Percentiles rank a stretch among this genome's conserved stretches.
phyloP scores from a whole-genome alignment of 1,284 basidiomycete species.

The Clitocybe nebularis region DNA sequence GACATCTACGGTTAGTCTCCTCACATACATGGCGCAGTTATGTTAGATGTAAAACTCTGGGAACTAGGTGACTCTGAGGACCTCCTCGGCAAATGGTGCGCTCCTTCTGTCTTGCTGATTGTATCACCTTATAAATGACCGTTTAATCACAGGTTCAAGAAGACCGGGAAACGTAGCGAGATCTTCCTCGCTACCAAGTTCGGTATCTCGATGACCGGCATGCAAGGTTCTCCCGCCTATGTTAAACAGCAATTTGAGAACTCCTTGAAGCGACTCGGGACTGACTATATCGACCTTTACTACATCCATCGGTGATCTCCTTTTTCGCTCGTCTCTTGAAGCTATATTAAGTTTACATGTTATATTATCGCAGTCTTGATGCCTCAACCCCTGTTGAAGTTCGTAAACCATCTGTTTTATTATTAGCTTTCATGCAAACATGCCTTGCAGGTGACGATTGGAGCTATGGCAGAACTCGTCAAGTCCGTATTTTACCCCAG shows the following conservation, averaged over 20 bases:
- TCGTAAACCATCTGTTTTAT: constrained; percentile 5
- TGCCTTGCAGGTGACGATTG: constrained; percentile 33
- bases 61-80: constrained; percentile 37
- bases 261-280: constrained; percentile 35
- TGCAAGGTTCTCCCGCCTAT: constrained; percentile 32
- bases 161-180: constrained; percentile 39
- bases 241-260: constrained; percentile 23
- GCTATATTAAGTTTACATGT: no score
- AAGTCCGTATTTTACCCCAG: constrained; percentile 31
- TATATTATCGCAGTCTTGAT: constrained; percentile 43
- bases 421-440: neutral
- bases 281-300: constrained; percentile 43
- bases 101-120: constrained; percentile 2
- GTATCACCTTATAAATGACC: neutral
- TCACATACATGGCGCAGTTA: no score
- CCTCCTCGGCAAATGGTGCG: constrained; percentile 36
- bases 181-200: constrained; percentile 54
- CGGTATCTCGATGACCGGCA: constrained; percentile 25
- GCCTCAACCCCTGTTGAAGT: constrained; percentile 43
- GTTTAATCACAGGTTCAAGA: constrained; percentile 33
- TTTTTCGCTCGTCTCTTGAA: neutral
- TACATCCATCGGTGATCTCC: constrained; percentile 35
- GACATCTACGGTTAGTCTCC: constrained; percentile 33
- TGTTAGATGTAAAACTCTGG: no score
- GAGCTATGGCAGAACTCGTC: constrained; percentile 51